Conservation (phyloP, 2,329 filamentous ascomycete genomes). For the Hypoxylon sp. region DNA sequence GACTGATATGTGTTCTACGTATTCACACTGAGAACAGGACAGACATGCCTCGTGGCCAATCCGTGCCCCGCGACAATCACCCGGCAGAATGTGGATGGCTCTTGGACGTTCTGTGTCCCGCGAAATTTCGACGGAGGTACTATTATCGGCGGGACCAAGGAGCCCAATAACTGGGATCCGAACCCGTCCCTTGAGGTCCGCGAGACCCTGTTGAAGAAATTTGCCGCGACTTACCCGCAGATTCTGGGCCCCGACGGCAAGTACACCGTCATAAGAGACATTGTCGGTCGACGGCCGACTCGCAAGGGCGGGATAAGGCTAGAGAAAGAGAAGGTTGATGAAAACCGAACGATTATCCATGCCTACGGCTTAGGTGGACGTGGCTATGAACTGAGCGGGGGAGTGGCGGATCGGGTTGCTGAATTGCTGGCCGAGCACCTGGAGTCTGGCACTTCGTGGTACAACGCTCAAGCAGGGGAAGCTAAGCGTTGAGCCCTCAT, state of each 20-base stretch:
- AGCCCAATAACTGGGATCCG: constrained; percentile 67
- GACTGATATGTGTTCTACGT: not conserved
- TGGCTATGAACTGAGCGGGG: constrained; percentile 73
- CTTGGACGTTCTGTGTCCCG: constrained; percentile 73
- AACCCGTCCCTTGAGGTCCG: constrained; percentile 62
- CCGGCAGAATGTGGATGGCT: constrained; percentile 71
- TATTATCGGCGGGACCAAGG: constrained; percentile 75
- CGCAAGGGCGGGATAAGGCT: constrained; percentile 64
- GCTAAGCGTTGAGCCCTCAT: constrained; percentile 13
- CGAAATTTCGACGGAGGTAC: constrained; percentile 72
- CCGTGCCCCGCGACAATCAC: constrained; percentile 60
- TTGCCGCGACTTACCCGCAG: constrained; percentile 49
- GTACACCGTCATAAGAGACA: constrained; percentile 55
- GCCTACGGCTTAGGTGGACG: constrained; percentile 71
- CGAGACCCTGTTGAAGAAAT: constrained; percentile 58
- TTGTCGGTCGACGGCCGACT: constrained; percentile 61
- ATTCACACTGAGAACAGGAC: constrained; percentile 51
- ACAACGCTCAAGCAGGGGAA: not conserved
- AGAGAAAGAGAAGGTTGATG: constrained; percentile 60
- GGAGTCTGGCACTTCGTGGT: constrained; percentile 2
- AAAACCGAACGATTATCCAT: constrained; percentile 58
- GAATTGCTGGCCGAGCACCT: constrained; percentile 53
- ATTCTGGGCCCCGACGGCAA: constrained; percentile 47
- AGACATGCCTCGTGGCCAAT: constrained; percentile 61
- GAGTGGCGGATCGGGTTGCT: constrained; percentile 65